Percentiles rank a stretch among this genome's conserved stretches.
Conservation (phyloP, 1,284 basidiomycete species). For the Leccinum angustisporum region DNA sequence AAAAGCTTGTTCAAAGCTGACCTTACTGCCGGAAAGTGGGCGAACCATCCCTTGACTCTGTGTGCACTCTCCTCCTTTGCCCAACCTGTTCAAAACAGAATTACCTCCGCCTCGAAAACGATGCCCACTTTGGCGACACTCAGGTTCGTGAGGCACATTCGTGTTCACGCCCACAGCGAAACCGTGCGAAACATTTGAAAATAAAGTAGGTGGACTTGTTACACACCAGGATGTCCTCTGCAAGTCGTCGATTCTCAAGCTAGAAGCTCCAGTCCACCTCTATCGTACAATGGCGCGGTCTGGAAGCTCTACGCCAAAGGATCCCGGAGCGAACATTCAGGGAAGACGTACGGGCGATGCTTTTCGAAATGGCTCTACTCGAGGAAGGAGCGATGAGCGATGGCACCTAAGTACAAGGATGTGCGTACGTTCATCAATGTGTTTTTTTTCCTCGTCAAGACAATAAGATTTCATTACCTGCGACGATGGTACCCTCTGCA, state of each 20-base stretch:
- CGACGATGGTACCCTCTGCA: constrained; percentile 43
- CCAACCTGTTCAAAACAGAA: constrained; percentile 40
- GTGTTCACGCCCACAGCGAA: constrained; percentile 29
- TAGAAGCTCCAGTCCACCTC: constrained; percentile 27
- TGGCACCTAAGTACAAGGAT: constrained; percentile 38
- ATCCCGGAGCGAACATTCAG: neutral
- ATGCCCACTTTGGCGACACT: too few species aligned
- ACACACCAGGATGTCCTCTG: constrained; percentile 31
- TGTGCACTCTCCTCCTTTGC: constrained; percentile 45
- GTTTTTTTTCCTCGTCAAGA: neutral
- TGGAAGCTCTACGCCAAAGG: too few species aligned
- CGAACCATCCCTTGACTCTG: constrained; percentile 48
- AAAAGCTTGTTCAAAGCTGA: neutral
- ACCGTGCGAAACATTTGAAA: constrained; percentile 33
- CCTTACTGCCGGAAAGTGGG: constrained; percentile 32
- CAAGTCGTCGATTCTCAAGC: constrained; percentile 21
- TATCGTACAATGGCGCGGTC: constrained; percentile 24
- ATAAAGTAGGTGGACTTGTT: constrained; percentile 27
- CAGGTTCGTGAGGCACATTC: constrained; percentile 24
- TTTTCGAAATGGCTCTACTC: constrained; percentile 51
- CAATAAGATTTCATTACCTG: constrained; percentile 33
- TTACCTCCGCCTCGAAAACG: too few species aligned
- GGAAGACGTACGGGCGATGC: constrained; percentile 41
- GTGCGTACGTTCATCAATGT: neutral
- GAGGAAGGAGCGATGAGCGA: constrained; percentile 55